Percentiles rank a stretch among this genome's conserved stretches.
Evolutionary conservation across 2,329 filamentous ascomycete species (phyloP).

Genomic region (Calonectria pseudoturangicola): DNA sequence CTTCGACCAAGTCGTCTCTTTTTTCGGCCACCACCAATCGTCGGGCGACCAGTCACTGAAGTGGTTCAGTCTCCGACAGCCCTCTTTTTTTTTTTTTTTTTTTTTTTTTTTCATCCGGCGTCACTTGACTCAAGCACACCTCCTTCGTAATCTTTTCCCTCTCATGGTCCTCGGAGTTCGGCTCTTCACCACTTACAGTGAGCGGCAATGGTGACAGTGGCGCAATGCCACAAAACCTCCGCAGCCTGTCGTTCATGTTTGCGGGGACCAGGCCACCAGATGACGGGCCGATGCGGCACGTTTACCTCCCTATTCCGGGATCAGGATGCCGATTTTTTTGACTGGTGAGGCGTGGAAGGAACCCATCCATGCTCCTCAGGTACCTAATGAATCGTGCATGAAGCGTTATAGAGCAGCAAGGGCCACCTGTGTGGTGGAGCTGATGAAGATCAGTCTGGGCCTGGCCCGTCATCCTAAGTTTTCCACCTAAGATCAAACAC

Average conservation of each 20-base stretch:
- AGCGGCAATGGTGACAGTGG: constrained; percentile 18
- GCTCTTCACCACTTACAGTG: neutral
- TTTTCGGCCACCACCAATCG: constrained; percentile 44
- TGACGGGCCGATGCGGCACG: constrained; percentile 35
- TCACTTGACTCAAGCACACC: neutral
- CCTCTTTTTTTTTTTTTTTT: constrained; percentile 8
- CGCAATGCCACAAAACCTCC: constrained; percentile 13
- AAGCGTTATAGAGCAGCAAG: constrained; percentile 15
- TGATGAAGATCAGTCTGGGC: constrained; percentile 35
- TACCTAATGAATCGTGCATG: constrained; percentile 21
- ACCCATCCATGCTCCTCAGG: constrained; percentile 18
- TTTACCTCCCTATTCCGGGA: constrained; percentile 17
- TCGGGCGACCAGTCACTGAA: constrained; percentile 45
- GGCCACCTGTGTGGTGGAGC: constrained; percentile 34
- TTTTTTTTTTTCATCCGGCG: constrained; percentile 4
- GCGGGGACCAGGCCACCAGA: constrained; percentile 22
- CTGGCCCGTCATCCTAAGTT: constrained; percentile 30
- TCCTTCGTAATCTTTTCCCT: neutral
- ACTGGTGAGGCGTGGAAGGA: constrained; percentile 22
- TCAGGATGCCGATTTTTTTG: constrained; percentile 33
- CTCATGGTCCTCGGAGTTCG: neutral
- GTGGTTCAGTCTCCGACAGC: constrained; percentile 26
- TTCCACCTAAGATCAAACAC: constrained; percentile 40
- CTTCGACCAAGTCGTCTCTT: constrained; percentile 3
- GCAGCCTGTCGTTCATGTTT: constrained; percentile 31